phyloP scores from a whole-genome alignment of 2,329 filamentous ascomycete species.

The Epicoccum nigrum region DNA sequence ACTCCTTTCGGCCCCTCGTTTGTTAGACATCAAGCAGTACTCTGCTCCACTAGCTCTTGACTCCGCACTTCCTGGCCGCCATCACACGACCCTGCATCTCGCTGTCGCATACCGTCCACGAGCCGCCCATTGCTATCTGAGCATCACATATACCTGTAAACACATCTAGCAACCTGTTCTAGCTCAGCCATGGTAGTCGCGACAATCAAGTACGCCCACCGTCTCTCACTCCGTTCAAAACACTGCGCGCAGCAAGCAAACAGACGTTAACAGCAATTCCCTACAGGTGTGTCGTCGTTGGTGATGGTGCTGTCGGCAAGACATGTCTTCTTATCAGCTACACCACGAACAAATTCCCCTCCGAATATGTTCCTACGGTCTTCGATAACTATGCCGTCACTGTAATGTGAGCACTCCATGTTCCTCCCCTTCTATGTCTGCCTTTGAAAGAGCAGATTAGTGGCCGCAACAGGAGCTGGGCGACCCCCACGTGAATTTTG shows the following conservation, averaged over 20 bases:
- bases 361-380: slow-evolving; percentile 98
- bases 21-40: slow-evolving; percentile 43
- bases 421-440: slow-evolving; percentile 2
- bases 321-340: slow-evolving; percentile 99
- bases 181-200: slow-evolving; percentile 47
- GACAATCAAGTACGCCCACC: slow-evolving; percentile 50
- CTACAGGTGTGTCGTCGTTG: slow-evolving; percentile 92
- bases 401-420: slow-evolving; percentile 78
- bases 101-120: slow-evolving; percentile 17
- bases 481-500: slow-evolving; percentile 11
- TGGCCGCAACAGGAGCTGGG: background rate
- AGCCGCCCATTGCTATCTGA: slow-evolving; percentile 8
- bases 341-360: slow-evolving; percentile 99
- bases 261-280: slow-evolving; percentile 17
- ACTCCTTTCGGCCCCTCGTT: slow-evolving; percentile 45
- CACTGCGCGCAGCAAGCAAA: background rate
- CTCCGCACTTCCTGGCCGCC: slow-evolving; percentile 28
- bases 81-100: slow-evolving; percentile 22
- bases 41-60: slow-evolving; percentile 28
- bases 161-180: slow-evolving; percentile 4
- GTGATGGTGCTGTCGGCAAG: slow-evolving; percentile 99
- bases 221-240: background rate
- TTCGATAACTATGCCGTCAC: slow-evolving; percentile 99
- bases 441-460: background rate
- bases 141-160: slow-evolving; percentile 3